Percentiles rank a stretch among this genome's conserved stretches.
Evolutionary conservation across 768 basidiomycete genomes (phyloP).

Genomic region (Lactarius sanguifluus): DNA sequence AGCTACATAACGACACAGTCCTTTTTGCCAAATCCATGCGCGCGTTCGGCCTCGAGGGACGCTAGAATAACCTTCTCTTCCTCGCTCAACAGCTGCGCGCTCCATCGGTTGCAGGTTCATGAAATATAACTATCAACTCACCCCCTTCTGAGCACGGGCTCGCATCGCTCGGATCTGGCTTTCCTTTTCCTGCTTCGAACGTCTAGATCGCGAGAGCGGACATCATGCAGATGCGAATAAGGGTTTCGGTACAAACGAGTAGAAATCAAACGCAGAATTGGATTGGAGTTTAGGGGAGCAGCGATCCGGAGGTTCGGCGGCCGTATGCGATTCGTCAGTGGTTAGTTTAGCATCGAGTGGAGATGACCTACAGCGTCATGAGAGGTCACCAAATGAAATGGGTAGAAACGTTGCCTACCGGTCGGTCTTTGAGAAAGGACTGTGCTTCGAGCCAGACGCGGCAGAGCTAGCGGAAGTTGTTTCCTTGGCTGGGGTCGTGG

Average conservation of each 20-base stretch:
- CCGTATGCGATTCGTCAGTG: constrained; percentile 30
- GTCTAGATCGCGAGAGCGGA: constrained; percentile 46
- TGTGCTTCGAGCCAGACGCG: constrained; percentile 23
- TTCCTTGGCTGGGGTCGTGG: constrained; percentile 30
- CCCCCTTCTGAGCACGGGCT: constrained; percentile 73
- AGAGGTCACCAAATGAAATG: constrained; percentile 42
- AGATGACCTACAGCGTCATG: constrained; percentile 60
- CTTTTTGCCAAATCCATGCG: constrained; percentile 37
- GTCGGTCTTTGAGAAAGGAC: constrained; percentile 50
- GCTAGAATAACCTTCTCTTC: constrained; percentile 63
- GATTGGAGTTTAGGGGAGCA: constrained; percentile 35
- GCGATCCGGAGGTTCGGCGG: constrained; percentile 30
- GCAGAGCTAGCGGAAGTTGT: constrained; percentile 28
- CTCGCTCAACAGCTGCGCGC: constrained; percentile 52
- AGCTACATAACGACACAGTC: constrained; percentile 60
- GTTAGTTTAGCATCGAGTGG: constrained; percentile 28
- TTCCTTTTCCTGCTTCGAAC: constrained; percentile 72
- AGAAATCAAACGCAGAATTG: constrained; percentile 40
- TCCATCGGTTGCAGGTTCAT: constrained; percentile 18
- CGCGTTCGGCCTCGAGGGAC: constrained; percentile 47
- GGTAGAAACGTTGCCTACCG: constrained; percentile 53
- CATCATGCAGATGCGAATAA: constrained; percentile 66
- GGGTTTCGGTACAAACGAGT: constrained; percentile 63
- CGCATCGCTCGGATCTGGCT: constrained; percentile 69
- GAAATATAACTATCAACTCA: constrained; percentile 39